Base-by-base conservation (phyloP, 495 filamentous ascomycete species). In the Bacidia gigantensis region DNA sequence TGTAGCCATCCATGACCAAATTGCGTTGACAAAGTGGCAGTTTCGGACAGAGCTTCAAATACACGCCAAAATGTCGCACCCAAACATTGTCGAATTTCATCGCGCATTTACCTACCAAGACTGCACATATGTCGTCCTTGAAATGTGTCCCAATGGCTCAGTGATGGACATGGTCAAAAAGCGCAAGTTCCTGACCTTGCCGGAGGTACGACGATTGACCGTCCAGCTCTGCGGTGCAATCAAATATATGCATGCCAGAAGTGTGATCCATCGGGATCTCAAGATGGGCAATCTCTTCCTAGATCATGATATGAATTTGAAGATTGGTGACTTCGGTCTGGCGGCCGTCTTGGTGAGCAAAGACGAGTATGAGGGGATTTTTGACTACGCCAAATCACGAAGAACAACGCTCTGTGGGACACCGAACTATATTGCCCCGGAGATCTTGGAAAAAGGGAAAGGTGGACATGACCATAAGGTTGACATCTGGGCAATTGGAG, bases 251-350 rank as follows among this genome's bases (percentile, higher is more conserved):
- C 93, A 99, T 66, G 79, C 82, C 55, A 82, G 90, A 60, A 87
- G 87, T 45, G 89, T 99, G 26, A 94, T 96, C 29, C 93, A 99
- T 67, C 80, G 93, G 38, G 93, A 99, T 66, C 66, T 99, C 47
- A 99, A 99, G 65, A 95, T 95, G 73, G 93, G 92, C 11, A 97
- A 99, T 60, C 79, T 99, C 57, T 99, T 99, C 57, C 74, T 99
- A 45, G 93, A 99, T 65, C 79, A 80, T 35, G 75, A 94, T 58
- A 96, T 99, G 93, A 95, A 97, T 60, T 78, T 95, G 52, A 97
- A 99, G 65, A 82, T 97, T 55, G 93, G 93, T 2, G 93, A 99
- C 63, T 99, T 97, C 68, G 93, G 93, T 2, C 71, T 99, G 41
- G 93, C 93, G n/a, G 93, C 93, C 1, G 71, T 97, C 59, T 75